Evolutionary conservation across 2,329 filamentous ascomycete genomes (phyloP), one percentile per base, ranked within the genome.

Genomic region (Colletotrichum filicis): DNA sequence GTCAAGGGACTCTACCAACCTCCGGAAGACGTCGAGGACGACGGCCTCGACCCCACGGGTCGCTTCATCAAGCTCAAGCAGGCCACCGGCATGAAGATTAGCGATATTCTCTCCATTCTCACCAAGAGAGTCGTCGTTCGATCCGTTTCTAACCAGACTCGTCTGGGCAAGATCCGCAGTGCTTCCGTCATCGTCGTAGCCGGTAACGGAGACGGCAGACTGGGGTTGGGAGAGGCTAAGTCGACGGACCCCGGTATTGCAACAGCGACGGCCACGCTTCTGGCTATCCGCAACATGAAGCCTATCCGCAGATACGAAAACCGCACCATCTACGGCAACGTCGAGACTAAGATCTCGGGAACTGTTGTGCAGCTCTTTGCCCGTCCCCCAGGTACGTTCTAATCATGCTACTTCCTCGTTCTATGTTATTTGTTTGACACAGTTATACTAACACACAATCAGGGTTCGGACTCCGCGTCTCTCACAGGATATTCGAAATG

Each of bases 401-500:
- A 22, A 3, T 19, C 8, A 8, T 22, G 19, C 42, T 5, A 9
- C 56, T 46, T 11, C 14, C 32, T 60, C 28, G n/a, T 53, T 63
- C 68, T 53, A 59, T 37, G 7, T 42, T 52, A 22, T 56, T 61
- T 55, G 9, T 26, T 64, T 35, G 30, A 53, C 24, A 22, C 7
- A 14, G 1, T 26, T 12, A 63, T 22, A n/a, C 30, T 68, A 3
- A 68, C 46, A 63, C 22, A 63, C 7, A 6, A 3, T 22, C 22
- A 98, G 97, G 97, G 73, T 99, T 98, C 79, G 97, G 97, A 80
- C 92, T 98, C 77, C 94, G 97, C 79, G 95, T 94, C 81, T 95
- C 97, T 78, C 91, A 94, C 80, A 91, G 95, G 76, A 96, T 99
- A 82, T 98, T 95, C 84, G 96, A 99, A 83, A 95, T 99, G 87